Evolutionary conservation across 305 asterid genomes (phyloP).

Genomic region (Caryopteris hybrid): DNA sequence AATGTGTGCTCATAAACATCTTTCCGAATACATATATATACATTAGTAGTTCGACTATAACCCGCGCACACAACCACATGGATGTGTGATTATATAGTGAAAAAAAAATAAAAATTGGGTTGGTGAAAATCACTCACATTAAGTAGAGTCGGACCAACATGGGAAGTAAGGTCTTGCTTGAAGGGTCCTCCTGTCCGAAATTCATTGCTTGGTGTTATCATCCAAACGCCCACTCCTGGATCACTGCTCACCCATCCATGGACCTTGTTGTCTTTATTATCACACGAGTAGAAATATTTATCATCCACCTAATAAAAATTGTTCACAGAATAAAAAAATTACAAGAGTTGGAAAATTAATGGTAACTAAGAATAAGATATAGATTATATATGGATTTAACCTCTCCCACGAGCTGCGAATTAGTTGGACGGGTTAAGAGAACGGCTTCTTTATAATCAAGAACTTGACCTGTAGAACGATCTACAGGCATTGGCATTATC

Average conservation of each 20-base stretch:
- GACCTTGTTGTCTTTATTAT: slow-evolving; percentile 54
- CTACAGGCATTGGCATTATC: slow-evolving; percentile 55
- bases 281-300: slow-evolving; percentile 54
- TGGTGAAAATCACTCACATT: slow-evolving; percentile 33
- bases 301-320: slow-evolving; percentile 53
- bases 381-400: slow-evolving; percentile 6
- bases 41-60: neutral
- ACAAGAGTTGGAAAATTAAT: too few species aligned
- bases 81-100: too few species aligned
- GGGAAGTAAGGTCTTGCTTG: slow-evolving; percentile 73
- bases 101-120: too few species aligned
- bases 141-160: slow-evolving; percentile 53
- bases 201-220: slow-evolving; percentile 67
- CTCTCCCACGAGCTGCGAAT: slow-evolving; percentile 52
- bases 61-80: too few species aligned
- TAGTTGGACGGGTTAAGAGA: slow-evolving; percentile 41
- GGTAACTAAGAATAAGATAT: too few species aligned
- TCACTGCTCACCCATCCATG: slow-evolving; percentile 59
- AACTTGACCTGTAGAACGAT: slow-evolving; percentile 34
- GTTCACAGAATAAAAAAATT: too few species aligned
- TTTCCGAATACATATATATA: neutral
- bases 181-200: slow-evolving; percentile 60
- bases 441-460: slow-evolving; percentile 64
- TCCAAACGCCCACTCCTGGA: slow-evolving; percentile 53
- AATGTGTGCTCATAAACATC: slow-evolving; percentile 67